A percentile compares a stretch with the other conserved stretches of the same genome.
phyloP scores from a whole-genome alignment of 176 grass and related monocot genomes.

The Poa pratensis region DNA sequence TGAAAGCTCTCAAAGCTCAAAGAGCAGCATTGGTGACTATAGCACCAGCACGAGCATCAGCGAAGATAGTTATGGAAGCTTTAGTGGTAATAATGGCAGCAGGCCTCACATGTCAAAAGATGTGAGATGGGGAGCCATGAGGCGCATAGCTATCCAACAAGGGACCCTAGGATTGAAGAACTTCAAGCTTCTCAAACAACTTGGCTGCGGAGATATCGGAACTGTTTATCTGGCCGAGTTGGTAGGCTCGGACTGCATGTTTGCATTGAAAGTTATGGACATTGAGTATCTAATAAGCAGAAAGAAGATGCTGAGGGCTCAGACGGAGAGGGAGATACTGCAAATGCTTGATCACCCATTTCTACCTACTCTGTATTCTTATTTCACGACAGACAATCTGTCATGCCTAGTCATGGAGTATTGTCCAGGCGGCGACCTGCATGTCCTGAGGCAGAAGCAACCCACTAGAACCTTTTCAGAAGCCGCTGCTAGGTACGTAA shows the following conservation, averaged over 20 bases:
- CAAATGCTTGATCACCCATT: slow-evolving; percentile 98
- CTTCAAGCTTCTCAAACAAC: slow-evolving; percentile 91
- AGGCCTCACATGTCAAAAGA: slow-evolving; percentile 99
- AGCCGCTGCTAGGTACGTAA: slow-evolving; percentile 75
- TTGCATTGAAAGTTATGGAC: slow-evolving; percentile 97
- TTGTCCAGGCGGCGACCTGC: slow-evolving; percentile 90
- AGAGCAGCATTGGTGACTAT: slow-evolving; percentile 98
- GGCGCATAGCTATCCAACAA: slow-evolving; percentile 65
- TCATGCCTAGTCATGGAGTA: slow-evolving; percentile 97
- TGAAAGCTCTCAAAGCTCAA: slow-evolving; percentile 92
- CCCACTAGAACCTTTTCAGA: slow-evolving; percentile 85
- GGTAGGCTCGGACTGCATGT: slow-evolving; percentile 83
- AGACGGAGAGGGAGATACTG: slow-evolving; percentile 96
- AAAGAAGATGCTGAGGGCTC: slow-evolving; percentile 95
- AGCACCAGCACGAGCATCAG: slow-evolving; percentile 94
- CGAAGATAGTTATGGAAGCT: slow-evolving; percentile 83
- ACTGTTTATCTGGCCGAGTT: slow-evolving; percentile 97
- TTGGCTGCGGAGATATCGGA: slow-evolving; percentile 96
- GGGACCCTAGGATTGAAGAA: slow-evolving; percentile 84
- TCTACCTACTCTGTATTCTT: slow-evolving; percentile 90
- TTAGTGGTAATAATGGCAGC: slow-evolving; percentile 66
- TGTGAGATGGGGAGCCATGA: slow-evolving; percentile 83
- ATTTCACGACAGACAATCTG: slow-evolving; percentile 95
- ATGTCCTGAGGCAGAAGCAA: slow-evolving; percentile 93
- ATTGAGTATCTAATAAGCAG: slow-evolving; percentile 88